Conservation (phyloP, 2,329 filamentous ascomycete species). For the Pyricularia grisea region DNA sequence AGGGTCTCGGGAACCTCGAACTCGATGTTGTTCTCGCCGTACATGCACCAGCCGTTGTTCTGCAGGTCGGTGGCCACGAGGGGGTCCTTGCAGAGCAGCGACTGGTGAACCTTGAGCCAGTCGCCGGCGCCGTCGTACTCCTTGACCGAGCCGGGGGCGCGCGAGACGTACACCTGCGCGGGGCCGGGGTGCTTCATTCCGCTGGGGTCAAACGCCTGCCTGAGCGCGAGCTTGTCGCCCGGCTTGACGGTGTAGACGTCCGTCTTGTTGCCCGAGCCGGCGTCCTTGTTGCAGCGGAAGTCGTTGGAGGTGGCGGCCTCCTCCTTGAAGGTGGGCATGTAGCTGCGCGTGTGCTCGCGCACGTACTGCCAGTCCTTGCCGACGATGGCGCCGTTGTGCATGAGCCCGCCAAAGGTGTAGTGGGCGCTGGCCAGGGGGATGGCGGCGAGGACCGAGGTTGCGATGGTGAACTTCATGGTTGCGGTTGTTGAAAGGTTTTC, state of each 20-base stretch:
- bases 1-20: constrained; percentile 5
- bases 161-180: constrained; percentile 23
- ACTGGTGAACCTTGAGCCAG: constrained; percentile 19
- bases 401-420: constrained; percentile 2
- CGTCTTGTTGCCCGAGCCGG: constrained; percentile 20
- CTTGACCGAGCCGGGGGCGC: constrained; percentile 8
- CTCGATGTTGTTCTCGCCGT: background rate
- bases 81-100: background rate
- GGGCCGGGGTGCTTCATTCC: constrained; percentile 26
- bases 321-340: constrained; percentile 20
- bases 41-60: constrained; percentile 2
- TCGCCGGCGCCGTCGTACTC: constrained; percentile 8
- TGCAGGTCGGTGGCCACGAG: background rate
- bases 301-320: constrained; percentile 25
- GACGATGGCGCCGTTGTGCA: constrained; percentile 8
- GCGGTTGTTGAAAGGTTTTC: background rate
- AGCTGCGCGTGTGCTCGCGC: constrained; percentile 17
- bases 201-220: constrained; percentile 17
- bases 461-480: constrained; percentile 2
- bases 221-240: constrained; percentile 30
- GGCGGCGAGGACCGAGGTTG: constrained; percentile 1
- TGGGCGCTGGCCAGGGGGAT: background rate
- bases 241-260: constrained; percentile 23
- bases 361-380: constrained; percentile 11
- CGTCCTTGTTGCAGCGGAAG: constrained; percentile 28